Base-by-base conservation (phyloP, 148 eudicot species). In the Beta vulgaris region DNA sequence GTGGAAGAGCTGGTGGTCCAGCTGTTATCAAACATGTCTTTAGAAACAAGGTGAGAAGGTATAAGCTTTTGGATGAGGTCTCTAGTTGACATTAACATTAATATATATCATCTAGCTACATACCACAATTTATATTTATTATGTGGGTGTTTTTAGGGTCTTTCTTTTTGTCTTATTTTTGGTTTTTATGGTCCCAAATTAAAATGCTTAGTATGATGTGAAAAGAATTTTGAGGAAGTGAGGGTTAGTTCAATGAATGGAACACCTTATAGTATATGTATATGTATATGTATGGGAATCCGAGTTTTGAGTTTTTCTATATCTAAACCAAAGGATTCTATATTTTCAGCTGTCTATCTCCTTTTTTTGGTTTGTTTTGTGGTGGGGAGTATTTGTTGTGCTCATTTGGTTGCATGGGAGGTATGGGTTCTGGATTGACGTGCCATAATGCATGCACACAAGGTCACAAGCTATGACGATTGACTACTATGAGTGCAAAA, bases 41-140 rank as follows among this genome's bases (percentile, higher is more conserved):
- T 44, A 90, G 88, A 51, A 83, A 83, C 61, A 88, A 86, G 82
- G 95, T 88, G 60, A 88, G 95, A 79, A 84, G 95, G 82, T 90
- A 90, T 69, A 90, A 88, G 83, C 82, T 88, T 57, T 84, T 90
- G 77, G 88, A 90, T 51, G 91, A 89, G 82, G 88, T 87, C 55
- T 86, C 88, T 42, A 83, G 87, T 59, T 76, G 68, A 76, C 58
- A 39, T 76, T 43, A n/a, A 32, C 53, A 57, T 76, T 31, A 37
- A 2, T 31, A 62, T 62, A 62, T 61, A 59, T 59, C 64, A 26
- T 59, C 15, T 59, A 26, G 39, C 66, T 61, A 32, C 39, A 18
- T 61, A 54, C 73, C 37, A 4, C 75, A 35, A 53, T n/a, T n/a
- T n/a, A 54, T 21, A 25, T 39, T 15, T 16, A 25, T 40, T 36